These are phyloP conservation scores for Boeremia lycopersici DNA, from an alignment of 2,329 filamentous ascomycete species.

Conservation along the genomic window DNA sequence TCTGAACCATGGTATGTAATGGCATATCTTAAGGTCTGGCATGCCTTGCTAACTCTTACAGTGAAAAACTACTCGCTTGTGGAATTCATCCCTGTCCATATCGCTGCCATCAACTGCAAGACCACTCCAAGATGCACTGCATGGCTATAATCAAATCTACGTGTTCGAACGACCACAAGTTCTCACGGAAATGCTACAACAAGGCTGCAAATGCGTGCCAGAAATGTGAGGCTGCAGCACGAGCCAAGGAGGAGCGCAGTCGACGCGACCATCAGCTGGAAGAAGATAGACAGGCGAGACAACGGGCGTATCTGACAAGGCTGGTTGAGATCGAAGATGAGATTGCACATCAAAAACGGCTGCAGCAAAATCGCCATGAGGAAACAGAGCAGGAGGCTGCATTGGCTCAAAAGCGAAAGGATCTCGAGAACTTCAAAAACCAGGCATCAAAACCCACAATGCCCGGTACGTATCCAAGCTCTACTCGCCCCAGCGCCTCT, in stretches of 20 bases:
- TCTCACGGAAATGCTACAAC: constrained; percentile 55
- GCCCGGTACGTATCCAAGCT: not conserved
- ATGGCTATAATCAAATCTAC: constrained; percentile 49
- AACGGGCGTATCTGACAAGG: constrained; percentile 53
- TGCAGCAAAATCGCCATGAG: constrained; percentile 53
- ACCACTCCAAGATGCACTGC: constrained; percentile 65
- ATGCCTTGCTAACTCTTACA: constrained; percentile 34
- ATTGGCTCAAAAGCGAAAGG: constrained; percentile 54
- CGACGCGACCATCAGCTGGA: constrained; percentile 60
- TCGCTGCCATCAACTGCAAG: constrained; percentile 65
- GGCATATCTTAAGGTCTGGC: not conserved
- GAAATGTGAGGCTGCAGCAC: constrained; percentile 60
- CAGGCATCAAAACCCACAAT: constrained; percentile 5
- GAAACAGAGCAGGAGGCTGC: constrained; percentile 52
- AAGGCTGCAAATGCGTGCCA: constrained; percentile 50
- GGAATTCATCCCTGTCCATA: constrained; percentile 63
- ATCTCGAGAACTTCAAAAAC: constrained; percentile 52
- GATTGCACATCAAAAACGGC: constrained; percentile 55
- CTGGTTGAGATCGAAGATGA: constrained; percentile 61
- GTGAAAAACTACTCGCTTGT: constrained; percentile 60
- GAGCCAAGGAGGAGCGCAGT: constrained; percentile 51
- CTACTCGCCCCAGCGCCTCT: not conserved
- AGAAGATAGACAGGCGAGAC: constrained; percentile 51
- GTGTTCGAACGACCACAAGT: constrained; percentile 61
- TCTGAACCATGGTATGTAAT: constrained; percentile 62